These are phyloP conservation scores for Zizania palustris DNA, from an alignment of 202 grass and related monocot genomes.

Conservation along the genomic window DNA sequence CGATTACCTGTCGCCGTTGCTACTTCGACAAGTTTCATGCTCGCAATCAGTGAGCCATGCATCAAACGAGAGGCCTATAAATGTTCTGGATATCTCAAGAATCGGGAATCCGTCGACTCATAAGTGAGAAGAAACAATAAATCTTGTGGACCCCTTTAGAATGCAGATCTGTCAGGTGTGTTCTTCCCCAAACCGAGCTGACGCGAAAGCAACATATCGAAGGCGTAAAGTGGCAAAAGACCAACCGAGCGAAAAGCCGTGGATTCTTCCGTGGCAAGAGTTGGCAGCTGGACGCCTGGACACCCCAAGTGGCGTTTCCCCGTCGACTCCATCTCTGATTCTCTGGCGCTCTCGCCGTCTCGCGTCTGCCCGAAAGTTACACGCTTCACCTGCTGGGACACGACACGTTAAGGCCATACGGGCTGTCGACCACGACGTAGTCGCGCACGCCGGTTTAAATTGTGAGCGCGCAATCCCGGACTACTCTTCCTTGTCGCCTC, in stretches of 20 bases:
- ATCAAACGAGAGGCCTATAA: neutral
- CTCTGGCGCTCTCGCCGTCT: neutral
- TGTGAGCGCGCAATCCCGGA: neutral
- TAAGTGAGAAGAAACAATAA: neutral
- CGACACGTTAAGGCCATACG: neutral
- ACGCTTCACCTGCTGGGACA: neutral
- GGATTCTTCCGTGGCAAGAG: conserved; percentile 1
- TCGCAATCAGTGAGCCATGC: neutral
- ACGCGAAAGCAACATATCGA: neutral
- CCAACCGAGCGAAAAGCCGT: conserved; percentile 26
- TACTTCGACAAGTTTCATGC: neutral
- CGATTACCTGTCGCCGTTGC: conserved; percentile 22
- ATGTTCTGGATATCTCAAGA: conserved; percentile 24
- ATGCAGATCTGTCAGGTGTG: neutral
- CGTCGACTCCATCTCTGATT: conserved; percentile 44
- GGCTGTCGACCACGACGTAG: neutral
- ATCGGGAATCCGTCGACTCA: neutral
- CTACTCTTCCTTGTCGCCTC: neutral
- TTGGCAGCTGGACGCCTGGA: neutral
- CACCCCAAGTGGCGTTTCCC: conserved; percentile 28
- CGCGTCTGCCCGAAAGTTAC: too few relatives aligned
- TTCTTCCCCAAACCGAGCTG: neutral
- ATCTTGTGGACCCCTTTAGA: neutral
- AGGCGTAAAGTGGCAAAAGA: conserved; percentile 14
- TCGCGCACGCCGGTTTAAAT: neutral